A percentile compares a stretch with the other conserved stretches of the same genome.
These are phyloP conservation scores for Trametes sanguinea DNA, from an alignment of 768 basidiomycete genomes.

Conservation along the genomic window DNA sequence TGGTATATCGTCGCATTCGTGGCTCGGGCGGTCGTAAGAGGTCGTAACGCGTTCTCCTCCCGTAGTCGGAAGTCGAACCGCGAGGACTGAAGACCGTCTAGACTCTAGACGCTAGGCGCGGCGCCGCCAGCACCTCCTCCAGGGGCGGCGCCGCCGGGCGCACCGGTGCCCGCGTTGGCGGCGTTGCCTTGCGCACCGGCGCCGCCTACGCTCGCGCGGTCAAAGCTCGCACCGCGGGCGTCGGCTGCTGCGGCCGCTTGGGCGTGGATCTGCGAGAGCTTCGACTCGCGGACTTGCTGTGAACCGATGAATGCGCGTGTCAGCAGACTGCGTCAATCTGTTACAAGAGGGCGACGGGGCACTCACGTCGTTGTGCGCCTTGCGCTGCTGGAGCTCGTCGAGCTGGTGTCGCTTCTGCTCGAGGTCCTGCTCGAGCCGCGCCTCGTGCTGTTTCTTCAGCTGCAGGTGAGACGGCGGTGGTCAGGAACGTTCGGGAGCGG, in stretches of 20 bases:
- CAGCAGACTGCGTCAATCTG: not conserved
- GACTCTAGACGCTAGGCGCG: not conserved
- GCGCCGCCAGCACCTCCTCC: not conserved
- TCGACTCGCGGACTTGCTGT: constrained; percentile 27
- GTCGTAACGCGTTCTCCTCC: not conserved
- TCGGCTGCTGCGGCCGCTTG: constrained; percentile 25
- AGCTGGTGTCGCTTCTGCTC: constrained; percentile 29
- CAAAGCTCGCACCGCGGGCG: constrained; percentile 9
- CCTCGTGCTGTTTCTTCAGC: constrained; percentile 32
- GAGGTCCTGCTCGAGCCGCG: constrained; percentile 28
- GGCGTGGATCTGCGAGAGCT: constrained; percentile 31
- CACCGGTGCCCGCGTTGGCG: not conserved
- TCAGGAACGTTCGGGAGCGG: not conserved
- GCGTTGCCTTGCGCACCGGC: not conserved
- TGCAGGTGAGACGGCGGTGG: constrained; percentile 2
- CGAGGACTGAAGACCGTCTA: not conserved
- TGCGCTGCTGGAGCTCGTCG: constrained; percentile 30
- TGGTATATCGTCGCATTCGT: not conserved
- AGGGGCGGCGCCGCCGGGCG: not conserved
- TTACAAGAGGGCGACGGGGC: not conserved
- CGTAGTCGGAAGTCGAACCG: no score
- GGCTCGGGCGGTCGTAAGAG: not conserved
- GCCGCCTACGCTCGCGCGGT: constrained; percentile 2
- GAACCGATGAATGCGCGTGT: not conserved
- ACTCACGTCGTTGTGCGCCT: constrained; percentile 35